These are phyloP conservation scores for Emericellopsis cladophorae DNA, from an alignment of 2,329 filamentous ascomycete species.

Conservation along the genomic window DNA sequence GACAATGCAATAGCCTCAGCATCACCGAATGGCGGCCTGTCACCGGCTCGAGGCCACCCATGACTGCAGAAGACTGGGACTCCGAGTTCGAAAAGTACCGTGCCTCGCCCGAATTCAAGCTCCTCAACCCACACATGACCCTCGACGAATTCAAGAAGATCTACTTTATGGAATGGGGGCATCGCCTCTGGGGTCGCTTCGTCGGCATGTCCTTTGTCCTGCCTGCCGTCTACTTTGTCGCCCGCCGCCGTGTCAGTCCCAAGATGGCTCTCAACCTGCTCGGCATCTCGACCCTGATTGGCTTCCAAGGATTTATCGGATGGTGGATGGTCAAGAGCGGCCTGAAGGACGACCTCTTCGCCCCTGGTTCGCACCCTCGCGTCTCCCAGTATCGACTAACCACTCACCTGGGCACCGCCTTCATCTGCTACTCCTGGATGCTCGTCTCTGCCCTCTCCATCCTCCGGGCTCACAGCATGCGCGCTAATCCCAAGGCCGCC, in stretches of 20 bases:
- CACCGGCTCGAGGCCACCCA: slow-evolving; percentile 78
- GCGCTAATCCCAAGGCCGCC: slow-evolving; percentile 53
- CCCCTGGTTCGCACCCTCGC: slow-evolving; percentile 76
- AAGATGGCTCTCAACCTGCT: slow-evolving; percentile 66
- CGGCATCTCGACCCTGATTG: slow-evolving; percentile 81
- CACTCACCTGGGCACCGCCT: slow-evolving; percentile 80
- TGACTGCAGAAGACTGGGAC: slow-evolving; percentile 72
- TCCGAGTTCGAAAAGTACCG: slow-evolving; percentile 88
- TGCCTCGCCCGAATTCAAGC: slow-evolving; percentile 81
- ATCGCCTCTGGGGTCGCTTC: slow-evolving; percentile 85
- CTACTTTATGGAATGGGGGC: slow-evolving; percentile 99
- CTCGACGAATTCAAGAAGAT: slow-evolving; percentile 95
- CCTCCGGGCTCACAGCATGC: slow-evolving; percentile 61
- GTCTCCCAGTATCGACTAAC: slow-evolving; percentile 92
- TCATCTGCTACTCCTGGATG: slow-evolving; percentile 91
- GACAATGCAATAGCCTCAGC: slow-evolving; percentile 51
- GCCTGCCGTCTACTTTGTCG: slow-evolving; percentile 80
- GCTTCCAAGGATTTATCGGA: slow-evolving; percentile 87
- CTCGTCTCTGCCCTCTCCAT: slow-evolving; percentile 77
- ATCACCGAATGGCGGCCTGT: slow-evolving; percentile 99
- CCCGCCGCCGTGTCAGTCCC: slow-evolving; percentile 61
- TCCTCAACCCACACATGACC: slow-evolving; percentile 87
- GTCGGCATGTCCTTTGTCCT: slow-evolving; percentile 84
- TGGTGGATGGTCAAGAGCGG: slow-evolving; percentile 99
- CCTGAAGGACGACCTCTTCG: slow-evolving; percentile 89